Conservation (phyloP, 345 rosid species). For the Raphanus raphanistrum region DNA sequence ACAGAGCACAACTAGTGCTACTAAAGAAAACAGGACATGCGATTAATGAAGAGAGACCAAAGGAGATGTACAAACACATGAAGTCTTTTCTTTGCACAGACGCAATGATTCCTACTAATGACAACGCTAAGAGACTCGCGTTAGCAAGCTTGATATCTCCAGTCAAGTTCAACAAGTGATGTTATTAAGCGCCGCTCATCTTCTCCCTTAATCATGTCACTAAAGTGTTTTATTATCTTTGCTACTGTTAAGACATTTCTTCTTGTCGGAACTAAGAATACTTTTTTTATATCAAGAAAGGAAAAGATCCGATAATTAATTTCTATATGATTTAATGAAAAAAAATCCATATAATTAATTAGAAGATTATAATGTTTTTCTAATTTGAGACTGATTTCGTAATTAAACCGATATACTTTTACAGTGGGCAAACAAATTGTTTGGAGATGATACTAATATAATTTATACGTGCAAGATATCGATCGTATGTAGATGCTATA, state of each 20-base stretch:
- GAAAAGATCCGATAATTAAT: not conserved
- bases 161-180: slow-evolving; percentile 26
- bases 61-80: slow-evolving; percentile 60
- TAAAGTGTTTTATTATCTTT: not conserved
- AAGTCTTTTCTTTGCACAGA: slow-evolving; percentile 61
- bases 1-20: slow-evolving; percentile 15
- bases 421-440: no score
- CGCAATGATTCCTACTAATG: slow-evolving; percentile 26
- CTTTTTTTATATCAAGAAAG: not conserved
- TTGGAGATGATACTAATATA: no score
- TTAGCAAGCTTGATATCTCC: slow-evolving; percentile 28
- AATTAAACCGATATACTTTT: not conserved
- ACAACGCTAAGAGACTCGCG: slow-evolving; percentile 35
- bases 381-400: not conserved
- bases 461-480: no score
- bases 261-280: slow-evolving; percentile 1
- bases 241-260: slow-evolving; percentile 13
- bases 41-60: slow-evolving; percentile 67
- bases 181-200: not conserved
- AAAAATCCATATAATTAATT: not conserved
- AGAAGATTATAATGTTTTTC: not conserved
- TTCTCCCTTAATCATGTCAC: not conserved
- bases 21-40: slow-evolving; percentile 83
- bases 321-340: no score
- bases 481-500: slow-evolving; percentile 56